These are phyloP conservation scores for Sedum album DNA, from an alignment of 164 flowering plant species.

Conservation along the genomic window DNA sequence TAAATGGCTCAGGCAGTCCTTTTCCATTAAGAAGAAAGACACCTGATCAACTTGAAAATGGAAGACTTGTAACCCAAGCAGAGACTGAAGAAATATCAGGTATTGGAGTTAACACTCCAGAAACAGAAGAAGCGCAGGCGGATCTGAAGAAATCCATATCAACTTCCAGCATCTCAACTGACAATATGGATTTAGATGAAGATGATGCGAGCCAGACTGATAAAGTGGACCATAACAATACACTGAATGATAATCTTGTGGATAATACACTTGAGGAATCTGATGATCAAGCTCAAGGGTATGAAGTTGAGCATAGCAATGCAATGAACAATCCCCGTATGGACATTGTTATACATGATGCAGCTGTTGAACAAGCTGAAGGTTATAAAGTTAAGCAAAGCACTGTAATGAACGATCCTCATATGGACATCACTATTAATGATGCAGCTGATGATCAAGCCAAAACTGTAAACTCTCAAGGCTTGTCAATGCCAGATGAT, in stretches of 20 bases:
- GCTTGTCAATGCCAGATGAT: neutral
- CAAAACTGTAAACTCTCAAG: neutral
- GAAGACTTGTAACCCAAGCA: neutral
- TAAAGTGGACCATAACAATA: neutral
- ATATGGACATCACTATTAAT: neutral
- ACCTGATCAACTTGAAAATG: neutral
- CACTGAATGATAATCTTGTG: neutral
- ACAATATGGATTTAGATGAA: conserved; percentile 10
- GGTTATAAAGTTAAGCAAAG: conserved; percentile 12
- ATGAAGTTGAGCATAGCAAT: no score
- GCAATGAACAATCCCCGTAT: no score
- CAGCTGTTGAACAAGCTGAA: no score
- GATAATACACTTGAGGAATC: neutral
- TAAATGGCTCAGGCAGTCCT: conserved; percentile 24
- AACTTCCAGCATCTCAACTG: conserved; percentile 3
- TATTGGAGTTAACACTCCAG: neutral
- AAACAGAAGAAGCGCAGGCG: neutral
- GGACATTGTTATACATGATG: no score
- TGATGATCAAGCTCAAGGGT: neutral
- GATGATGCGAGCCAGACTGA: conserved; percentile 24
- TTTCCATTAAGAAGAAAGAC: conserved; percentile 11
- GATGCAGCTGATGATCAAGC: neutral
- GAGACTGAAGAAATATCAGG: neutral
- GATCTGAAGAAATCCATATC: neutral
- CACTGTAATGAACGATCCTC: neutral